Percentiles rank a stretch among this genome's conserved stretches.
phyloP scores from a whole-genome alignment of 306 rosid species.

The Sesbania bispinosa region DNA sequence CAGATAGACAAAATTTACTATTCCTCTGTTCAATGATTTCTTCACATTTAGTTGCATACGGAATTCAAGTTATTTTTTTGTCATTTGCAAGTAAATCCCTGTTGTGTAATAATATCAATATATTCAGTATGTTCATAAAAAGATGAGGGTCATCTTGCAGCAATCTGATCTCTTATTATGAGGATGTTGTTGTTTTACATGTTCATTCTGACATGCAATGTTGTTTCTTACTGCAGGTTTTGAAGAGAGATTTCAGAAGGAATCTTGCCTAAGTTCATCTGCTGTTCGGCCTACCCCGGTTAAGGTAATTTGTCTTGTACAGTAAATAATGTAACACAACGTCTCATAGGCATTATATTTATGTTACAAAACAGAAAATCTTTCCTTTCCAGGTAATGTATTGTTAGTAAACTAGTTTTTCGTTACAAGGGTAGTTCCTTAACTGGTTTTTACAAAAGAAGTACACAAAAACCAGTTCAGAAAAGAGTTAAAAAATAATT shows the following conservation, averaged over 20 bases:
- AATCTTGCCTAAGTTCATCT: conserved; percentile 84
- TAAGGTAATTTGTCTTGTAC: conserved; percentile 56
- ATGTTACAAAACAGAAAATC: too few species aligned
- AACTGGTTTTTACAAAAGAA: too few species aligned
- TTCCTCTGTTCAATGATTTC: neutral
- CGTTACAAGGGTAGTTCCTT: too few species aligned
- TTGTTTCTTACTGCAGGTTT: conserved; percentile 55
- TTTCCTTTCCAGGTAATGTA: too few species aligned
- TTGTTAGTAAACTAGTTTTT: too few species aligned
- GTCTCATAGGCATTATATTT: conserved; percentile 10
- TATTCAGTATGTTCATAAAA: neutral
- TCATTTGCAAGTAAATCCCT: neutral
- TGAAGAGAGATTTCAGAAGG: conserved; percentile 99
- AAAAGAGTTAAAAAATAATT: too few species aligned
- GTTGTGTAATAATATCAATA: neutral
- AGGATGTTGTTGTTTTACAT: neutral
- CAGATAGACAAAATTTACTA: neutral
- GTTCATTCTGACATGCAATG: conserved; percentile 1
- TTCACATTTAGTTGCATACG: neutral
- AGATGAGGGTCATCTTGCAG: neutral
- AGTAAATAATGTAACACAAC: neutral
- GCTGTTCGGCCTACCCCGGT: conserved; percentile 87
- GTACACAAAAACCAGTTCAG: too few species aligned
- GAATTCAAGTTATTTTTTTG: neutral
- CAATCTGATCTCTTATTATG: neutral